Base-by-base conservation (phyloP, 2,329 filamentous ascomycete species). In the Pestalotiopsis sp. region DNA sequence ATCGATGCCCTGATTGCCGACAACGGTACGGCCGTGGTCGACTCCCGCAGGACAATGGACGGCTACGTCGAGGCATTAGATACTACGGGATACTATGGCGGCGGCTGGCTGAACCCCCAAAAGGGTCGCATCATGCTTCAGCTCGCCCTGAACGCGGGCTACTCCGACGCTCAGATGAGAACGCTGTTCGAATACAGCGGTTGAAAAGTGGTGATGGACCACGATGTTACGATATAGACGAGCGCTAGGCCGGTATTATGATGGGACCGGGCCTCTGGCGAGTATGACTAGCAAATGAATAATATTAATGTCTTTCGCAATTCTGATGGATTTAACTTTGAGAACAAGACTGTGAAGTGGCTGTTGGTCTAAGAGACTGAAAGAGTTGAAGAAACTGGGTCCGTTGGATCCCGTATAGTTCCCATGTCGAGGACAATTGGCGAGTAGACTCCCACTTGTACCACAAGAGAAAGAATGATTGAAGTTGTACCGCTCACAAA, bases 1-100 rank as follows among this genome's bases (percentile, higher is more conserved):
- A 81, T 87, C 11, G 77, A 84, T 65, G 76, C 78, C 5, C 74
- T 86, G 6, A 81, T 84, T 65, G 81, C 82, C 70, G 81, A 81
- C 17, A 83, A 84, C 14, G 78, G 79, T 9, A 84, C 83, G 0
- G 83, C 85, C 4, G 82, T 89, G 17, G 82, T 89, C 1, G 82
- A 84, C 25, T 87, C 84, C 67, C 84, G 84, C 59, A 76, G 87
- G 45, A 83, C 83, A n/a, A 80, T 82, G 69, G 85, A 85, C 65
- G 87, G 87, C 0, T 86, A 84, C 69, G 85, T 87, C n/a, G 82
- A 83, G 65, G 72, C 67, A 2, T 75, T 75, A 20, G 80, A 77
- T 57, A 72, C 76, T 1, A 83, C 84, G 61, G 83, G 84, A 7
- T 72, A 71, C 45, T 70, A 71, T 77, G 39, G 81, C 61, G 86